Evolutionary conservation across 1,284 basidiomycete genomes (phyloP), one percentile per base, ranked within the genome.

Genomic region (Rhodotorula sp.): DNA sequence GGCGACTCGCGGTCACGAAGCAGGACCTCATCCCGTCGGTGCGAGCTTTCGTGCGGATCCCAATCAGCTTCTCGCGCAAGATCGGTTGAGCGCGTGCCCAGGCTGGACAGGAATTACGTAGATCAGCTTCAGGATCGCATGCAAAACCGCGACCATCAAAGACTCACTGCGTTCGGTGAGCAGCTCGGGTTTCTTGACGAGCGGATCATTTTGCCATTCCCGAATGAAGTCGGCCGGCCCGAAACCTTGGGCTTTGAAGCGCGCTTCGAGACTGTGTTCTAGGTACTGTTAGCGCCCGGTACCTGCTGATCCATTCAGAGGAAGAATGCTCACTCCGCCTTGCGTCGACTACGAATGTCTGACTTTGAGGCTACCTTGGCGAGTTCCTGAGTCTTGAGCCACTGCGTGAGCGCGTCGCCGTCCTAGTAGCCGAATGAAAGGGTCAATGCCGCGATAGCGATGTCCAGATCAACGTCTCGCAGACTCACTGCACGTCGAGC

Each of bases 211-310:
- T 2, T 1, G 12, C 26, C 52, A 60, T 21, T 26, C 38, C 10
- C 15, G 18, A 31, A 15, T 23, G 38, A 61, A 57, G 47, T 67
- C 66, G 23, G 2, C 1, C 21, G 28, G 26, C 7, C 15, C 4
- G 28, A 67, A 67, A 10, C 61, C 66, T 3, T 59, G 55, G n/a
- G 19, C 55, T 48, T 45, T 52, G 66, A 67, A 48, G 21, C 48
- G 60, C 16, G 7, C 14, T 15, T 50, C 43, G 16, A 70, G 34
- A 4, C 63, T 69, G 62, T 34, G 3, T 5, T 28, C 19, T 14
- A 3, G 23, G 14, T 1, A 16, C 12, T 4, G 18, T 45, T 12
- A 31, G 54, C 12, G 3, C 5, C 2, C 14, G 23, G 12, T 26
- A 14, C 3, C n/a, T 43, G 1, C 2, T 43, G 12, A 14, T 43